These are phyloP conservation scores for Hemisphaericaspora nanyangensis DNA, from an alignment of 805 yeast genomes.

Conservation along the genomic window DNA sequence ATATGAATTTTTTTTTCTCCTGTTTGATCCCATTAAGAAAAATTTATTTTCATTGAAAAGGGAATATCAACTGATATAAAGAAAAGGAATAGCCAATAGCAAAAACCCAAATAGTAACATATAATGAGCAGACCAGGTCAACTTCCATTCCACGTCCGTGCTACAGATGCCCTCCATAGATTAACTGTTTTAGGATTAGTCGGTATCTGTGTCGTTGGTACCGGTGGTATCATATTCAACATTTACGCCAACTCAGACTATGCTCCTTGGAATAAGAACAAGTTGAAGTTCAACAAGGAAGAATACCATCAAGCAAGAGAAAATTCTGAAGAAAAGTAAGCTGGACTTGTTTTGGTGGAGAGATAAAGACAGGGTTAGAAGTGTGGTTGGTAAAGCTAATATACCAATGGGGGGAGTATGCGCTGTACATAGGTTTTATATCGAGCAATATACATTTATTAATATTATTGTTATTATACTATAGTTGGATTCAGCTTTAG, in stretches of 20 bases:
- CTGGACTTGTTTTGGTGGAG: neutral
- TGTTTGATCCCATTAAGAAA: neutral
- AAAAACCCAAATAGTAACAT: too few species aligned
- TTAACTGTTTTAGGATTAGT: slow-evolving; percentile 37
- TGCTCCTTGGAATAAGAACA: slow-evolving; percentile 37
- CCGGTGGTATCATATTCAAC: slow-evolving; percentile 38
- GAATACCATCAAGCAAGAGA: slow-evolving; percentile 28
- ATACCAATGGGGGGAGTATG: too few species aligned
- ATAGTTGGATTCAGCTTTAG: too few species aligned
- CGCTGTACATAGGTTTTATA: neutral
- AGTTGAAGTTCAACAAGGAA: slow-evolving; percentile 33
- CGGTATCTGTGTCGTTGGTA: slow-evolving; percentile 39
- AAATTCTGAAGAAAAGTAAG: neutral
- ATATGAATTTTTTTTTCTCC: neutral
- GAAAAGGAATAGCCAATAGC: too few species aligned
- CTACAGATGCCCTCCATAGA: slow-evolving; percentile 42
- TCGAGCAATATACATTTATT: neutral
- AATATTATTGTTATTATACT: too few species aligned
- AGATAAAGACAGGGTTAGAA: neutral
- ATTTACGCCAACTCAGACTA: slow-evolving; percentile 42
- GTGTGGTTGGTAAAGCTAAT: neutral
- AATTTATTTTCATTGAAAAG: neutral
- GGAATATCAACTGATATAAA: neutral
- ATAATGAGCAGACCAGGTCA: slow-evolving; percentile 5
- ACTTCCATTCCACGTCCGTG: slow-evolving; percentile 41